These are phyloP conservation scores for Macrolepiota albuminosa DNA, from an alignment of 768 basidiomycete genomes.

Conservation along the genomic window DNA sequence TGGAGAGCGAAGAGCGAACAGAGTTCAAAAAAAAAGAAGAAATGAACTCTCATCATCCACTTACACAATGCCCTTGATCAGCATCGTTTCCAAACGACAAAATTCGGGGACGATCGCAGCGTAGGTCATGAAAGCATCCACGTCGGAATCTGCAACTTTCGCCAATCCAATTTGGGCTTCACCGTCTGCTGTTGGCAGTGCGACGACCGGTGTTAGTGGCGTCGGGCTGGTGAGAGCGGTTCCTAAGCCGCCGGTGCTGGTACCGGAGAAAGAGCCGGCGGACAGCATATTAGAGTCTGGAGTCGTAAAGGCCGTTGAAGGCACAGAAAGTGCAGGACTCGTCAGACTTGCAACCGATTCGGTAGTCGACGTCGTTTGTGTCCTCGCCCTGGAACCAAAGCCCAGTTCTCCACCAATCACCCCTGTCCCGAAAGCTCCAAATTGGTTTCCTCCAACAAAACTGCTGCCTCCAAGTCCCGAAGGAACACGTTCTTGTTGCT, in stretches of 20 bases:
- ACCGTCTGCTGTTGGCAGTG: constrained; percentile 65
- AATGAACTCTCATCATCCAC: neutral
- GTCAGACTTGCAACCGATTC: constrained; percentile 30
- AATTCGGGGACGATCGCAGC: constrained; percentile 84
- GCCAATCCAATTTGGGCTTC: constrained; percentile 74
- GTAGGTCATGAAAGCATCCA: constrained; percentile 82
- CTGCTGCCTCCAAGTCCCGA: constrained; percentile 21
- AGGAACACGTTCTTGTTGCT: constrained; percentile 19
- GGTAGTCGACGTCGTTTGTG: constrained; percentile 44
- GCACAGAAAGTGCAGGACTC: constrained; percentile 16
- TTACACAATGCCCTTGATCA: constrained; percentile 59
- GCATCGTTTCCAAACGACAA: constrained; percentile 72
- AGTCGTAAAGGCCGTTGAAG: constrained; percentile 54
- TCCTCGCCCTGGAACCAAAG: constrained; percentile 44
- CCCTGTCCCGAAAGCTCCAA: constrained; percentile 22
- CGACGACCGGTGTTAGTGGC: constrained; percentile 64
- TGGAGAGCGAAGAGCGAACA: constrained; percentile 3
- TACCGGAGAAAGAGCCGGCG: constrained; percentile 23
- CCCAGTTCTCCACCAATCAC: constrained; percentile 31
- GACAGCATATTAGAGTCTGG: constrained; percentile 46
- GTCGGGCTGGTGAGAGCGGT: constrained; percentile 47
- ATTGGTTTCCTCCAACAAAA: constrained; percentile 22
- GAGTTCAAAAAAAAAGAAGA: neutral
- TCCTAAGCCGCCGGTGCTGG: constrained; percentile 28
- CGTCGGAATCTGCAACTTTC: constrained; percentile 80